phyloP scores from a whole-genome alignment of 2,329 filamentous ascomycete genomes.

The Rhynchosporium graminicola region DNA sequence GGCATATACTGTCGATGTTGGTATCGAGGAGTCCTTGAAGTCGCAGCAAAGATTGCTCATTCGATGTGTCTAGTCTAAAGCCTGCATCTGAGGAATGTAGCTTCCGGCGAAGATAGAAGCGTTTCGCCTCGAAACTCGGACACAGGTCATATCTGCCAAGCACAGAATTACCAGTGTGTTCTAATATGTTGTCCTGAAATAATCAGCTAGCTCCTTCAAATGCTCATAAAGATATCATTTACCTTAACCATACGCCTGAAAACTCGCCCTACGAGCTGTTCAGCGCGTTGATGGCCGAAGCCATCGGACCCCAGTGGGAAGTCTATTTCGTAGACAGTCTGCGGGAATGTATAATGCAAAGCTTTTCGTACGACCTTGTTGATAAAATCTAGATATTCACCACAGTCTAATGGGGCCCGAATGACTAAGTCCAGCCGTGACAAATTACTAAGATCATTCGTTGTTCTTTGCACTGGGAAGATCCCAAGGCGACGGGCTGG shows the following conservation, averaged over 20 bases:
- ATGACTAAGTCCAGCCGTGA: background rate
- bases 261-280: background rate
- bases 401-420: background rate
- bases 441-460: background rate
- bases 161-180: background rate
- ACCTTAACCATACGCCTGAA: conserved; percentile 5
- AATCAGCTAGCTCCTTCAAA: background rate
- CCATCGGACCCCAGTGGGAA: background rate
- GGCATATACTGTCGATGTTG: background rate
- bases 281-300: background rate
- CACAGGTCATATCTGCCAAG: background rate
- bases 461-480: background rate
- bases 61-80: background rate
- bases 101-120: background rate
- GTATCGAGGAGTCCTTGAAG: background rate
- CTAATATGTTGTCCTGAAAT: conserved; percentile 1
- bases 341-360: background rate
- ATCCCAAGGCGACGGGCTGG: background rate
- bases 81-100: background rate
- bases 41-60: background rate
- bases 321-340: conserved; percentile 4
- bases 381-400: background rate
- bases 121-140: background rate
- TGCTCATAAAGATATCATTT: background rate
- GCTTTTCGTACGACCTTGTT: background rate